Conservation (phyloP, 192 early-diverging fungal species). For the Cladochytrium replicatum region DNA sequence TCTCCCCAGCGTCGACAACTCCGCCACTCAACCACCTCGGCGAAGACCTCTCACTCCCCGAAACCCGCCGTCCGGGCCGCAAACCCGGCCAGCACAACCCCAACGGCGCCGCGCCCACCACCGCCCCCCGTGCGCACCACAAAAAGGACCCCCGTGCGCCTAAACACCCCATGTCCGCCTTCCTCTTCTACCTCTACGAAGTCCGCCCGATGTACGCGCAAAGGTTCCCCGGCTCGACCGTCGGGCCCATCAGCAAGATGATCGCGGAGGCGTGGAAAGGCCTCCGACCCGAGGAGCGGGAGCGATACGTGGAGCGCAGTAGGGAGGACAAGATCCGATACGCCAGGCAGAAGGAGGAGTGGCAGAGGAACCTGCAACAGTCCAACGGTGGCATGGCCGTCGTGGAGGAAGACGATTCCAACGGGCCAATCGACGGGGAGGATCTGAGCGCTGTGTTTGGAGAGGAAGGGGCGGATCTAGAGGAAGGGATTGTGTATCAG, state of each 20-base stretch:
- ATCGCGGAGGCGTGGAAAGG: constrained; percentile 60
- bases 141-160: constrained; percentile 65
- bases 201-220: constrained; percentile 54
- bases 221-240: constrained; percentile 54
- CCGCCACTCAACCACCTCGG: too few species aligned
- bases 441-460: too few species aligned
- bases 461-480: too few species aligned
- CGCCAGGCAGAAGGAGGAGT: constrained; percentile 52
- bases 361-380: too few species aligned
- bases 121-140: too few species aligned
- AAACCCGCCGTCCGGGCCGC: too few species aligned
- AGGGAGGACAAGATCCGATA: constrained; percentile 56
- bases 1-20: too few species aligned
- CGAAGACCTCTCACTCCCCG: too few species aligned
- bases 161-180: constrained; percentile 81
- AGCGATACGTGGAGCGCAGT: constrained; percentile 44
- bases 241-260: constrained; percentile 65
- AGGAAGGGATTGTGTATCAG: too few species aligned
- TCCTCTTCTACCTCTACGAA: constrained; percentile 63
- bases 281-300: constrained; percentile 39
- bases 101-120: too few species aligned
- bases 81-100: too few species aligned
- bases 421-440: not conserved
- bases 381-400: not conserved
- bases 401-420: not conserved